Base-by-base conservation (phyloP, 768 basidiomycete genomes). In the Russula brevipes region DNA sequence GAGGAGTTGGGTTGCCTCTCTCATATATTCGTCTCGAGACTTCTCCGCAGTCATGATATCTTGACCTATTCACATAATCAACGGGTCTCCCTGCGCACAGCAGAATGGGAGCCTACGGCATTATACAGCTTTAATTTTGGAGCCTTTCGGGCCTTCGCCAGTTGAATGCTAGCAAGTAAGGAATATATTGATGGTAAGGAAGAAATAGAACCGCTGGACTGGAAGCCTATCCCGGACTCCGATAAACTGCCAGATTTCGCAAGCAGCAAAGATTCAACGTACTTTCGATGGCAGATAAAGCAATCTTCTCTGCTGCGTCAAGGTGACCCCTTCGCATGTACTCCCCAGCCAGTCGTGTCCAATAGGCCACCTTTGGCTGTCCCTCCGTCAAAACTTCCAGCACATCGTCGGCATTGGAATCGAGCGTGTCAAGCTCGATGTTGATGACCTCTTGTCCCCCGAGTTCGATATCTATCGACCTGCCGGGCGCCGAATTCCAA, bases 341-440 rank as follows among this genome's bases (percentile, higher is more conserved):
- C 75, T 95, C 94, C 16, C 85, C 85, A 9, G 93, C 92, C 24
- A 95, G 79, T 65, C 84, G 85, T 1, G 89, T 85, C 91, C 91
- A 95, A 11, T 88, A 83, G 71, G 82, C 84, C 17, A 85, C 84
- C 63, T 78, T 84, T 59, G 87, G 90, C 59, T 86, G 83, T 0
- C 87, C 87, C 36, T 89, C 86, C 61, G 80, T 82, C 53, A 94
- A 72, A 4, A 94, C 73, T 68, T 88, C 85, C 54, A 89, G 76
- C 2, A 92, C 84, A 64, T 90, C 87, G 64, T 87, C 85, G 7
- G 87, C 85, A 69, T 84, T 86, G 4, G 85, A 85, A 73, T 91
- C 89, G 55, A 98, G 85, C 69, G 87, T 78, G 77, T 91, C 89
- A 44, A 98, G 82, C 78, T 96, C 91, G 63, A 98, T 87, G 24